Evolutionary conservation across 768 basidiomycete genomes (phyloP).

Genomic region (Rhodotorula paludigena): DNA sequence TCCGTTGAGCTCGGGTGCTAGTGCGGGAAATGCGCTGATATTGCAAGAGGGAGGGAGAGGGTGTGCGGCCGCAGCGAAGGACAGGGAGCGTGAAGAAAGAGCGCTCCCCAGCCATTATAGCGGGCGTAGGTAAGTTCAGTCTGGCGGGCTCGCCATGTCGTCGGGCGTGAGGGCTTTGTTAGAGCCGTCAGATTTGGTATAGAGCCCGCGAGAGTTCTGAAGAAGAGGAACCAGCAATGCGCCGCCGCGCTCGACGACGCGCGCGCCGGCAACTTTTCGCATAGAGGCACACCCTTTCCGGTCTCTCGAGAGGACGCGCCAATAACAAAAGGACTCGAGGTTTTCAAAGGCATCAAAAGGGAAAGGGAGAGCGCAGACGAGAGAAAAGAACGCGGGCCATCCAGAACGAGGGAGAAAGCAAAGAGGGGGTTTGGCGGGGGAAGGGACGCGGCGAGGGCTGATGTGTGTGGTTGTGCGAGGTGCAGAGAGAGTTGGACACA

Average conservation of each 20-base stretch:
- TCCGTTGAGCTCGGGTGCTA: too few species aligned
- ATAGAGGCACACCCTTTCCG: too few species aligned
- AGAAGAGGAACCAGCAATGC: too few species aligned
- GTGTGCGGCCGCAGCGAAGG: conserved; percentile 1
- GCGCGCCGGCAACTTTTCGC: too few species aligned
- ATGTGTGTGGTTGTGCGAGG: too few species aligned
- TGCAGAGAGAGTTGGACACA: background rate
- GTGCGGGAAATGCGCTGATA: too few species aligned
- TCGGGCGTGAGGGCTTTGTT: background rate
- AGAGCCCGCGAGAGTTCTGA: conserved; percentile 8
- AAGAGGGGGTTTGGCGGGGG: background rate
- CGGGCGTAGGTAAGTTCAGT: background rate
- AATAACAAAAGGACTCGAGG: background rate
- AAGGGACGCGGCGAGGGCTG: background rate
- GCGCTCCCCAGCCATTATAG: background rate
- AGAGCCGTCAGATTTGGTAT: conserved; percentile 19
- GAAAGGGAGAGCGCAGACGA: background rate
- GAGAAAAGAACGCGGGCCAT: background rate
- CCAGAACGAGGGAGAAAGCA: background rate
- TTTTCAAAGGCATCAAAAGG: background rate
- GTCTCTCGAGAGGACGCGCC: background rate
- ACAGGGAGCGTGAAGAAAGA: background rate
- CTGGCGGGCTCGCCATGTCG: background rate
- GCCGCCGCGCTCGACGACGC: too few species aligned
- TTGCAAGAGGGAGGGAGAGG: background rate